Conservation (phyloP, 2,329 filamentous ascomycete species). For the Nemania bipapillata region DNA sequence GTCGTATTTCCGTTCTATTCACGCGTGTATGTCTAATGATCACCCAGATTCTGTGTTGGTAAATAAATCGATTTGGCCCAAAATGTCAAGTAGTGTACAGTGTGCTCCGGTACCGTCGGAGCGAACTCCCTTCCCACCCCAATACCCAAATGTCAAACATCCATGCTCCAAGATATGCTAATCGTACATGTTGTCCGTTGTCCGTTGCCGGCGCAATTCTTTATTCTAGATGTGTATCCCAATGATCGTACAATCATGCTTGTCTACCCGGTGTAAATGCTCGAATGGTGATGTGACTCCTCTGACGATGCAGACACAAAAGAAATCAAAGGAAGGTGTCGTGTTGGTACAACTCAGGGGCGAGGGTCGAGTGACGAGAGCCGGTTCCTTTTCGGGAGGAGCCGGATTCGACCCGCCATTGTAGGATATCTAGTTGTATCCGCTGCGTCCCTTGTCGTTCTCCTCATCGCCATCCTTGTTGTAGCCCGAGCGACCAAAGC, state of each 20-base stretch:
- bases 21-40: conserved; percentile 32
- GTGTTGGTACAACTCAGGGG: conserved; percentile 40
- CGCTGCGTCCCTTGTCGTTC: conserved; percentile 34
- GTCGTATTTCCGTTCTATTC: conserved; percentile 53
- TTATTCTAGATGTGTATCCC: conserved; percentile 29
- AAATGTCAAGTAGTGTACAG: conserved; percentile 24
- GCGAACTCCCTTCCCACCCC: conserved; percentile 24
- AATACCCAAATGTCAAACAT: conserved; percentile 34
- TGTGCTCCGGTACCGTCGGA: conserved; percentile 14
- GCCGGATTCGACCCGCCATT: conserved; percentile 14
- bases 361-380: conserved; percentile 18
- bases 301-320: conserved; percentile 42
- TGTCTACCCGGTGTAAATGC: conserved; percentile 44
- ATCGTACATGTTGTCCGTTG: conserved; percentile 35
- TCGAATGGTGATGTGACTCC: conserved; percentile 37
- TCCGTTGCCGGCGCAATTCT: conserved; percentile 39
- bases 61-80: conserved; percentile 54
- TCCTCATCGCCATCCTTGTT: conserved; percentile 42
- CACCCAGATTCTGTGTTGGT: conserved; percentile 65
- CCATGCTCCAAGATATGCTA: conserved; percentile 38
- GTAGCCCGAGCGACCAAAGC: conserved; percentile 40
- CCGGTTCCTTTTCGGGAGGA: conserved; percentile 25
- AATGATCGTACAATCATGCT: conserved; percentile 42
- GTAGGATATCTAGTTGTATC: conserved; percentile 36
- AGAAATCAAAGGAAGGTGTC: conserved; percentile 33